Evolutionary conservation across 2,329 filamentous ascomycete species (phyloP), one percentile per base, ranked within the genome.

Genomic region (Penicillium olsonii): DNA sequence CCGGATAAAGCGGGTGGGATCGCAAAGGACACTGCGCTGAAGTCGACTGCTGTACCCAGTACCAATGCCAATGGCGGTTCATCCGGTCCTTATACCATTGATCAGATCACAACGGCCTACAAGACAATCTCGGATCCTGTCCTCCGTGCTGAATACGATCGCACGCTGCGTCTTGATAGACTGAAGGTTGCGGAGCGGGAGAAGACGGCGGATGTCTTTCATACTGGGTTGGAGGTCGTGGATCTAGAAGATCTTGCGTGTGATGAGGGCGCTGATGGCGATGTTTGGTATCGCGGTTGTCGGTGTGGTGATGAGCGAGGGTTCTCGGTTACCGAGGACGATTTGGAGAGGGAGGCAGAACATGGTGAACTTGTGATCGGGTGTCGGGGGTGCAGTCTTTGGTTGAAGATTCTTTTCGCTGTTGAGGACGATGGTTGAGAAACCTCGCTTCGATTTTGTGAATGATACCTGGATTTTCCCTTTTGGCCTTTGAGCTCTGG

Each of bases 301-400:
- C 71, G 83, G 17, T 85, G 83, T 65, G 83, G 83, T n/a, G 77
- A 79, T 53, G 73, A 77, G 24, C 68, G 67, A 20, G 83, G 80
- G 0, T 86, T 83, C 56, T 45, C 75, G 17, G 73, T 85, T 6
- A 71, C 68, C 0, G 83, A 85, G 61, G 57, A 67, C 3, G 80
- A 85, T 60, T 61, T 86, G 24, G 73, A 76, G 52, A 64, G 65
- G 52, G 78, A 81, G 58, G 72, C 69, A 29, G 71, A 73, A 42
- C 73, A 76, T 54, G 79, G 76, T 19, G 83, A 85, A 68, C 71
- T 85, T 52, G 69, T 83, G 38, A 75, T 83, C 15, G 82, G 81
- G 2, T 86, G 83, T 70, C 72, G 74, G 48, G 83, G 83, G 29
- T 86, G 83, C 67, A 85, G 83, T 74, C 72, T 86, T 50, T 85